Evolutionary conservation across 2,329 filamentous ascomycete genomes (phyloP).

Genomic region (Nigrograna mackinnonii): DNA sequence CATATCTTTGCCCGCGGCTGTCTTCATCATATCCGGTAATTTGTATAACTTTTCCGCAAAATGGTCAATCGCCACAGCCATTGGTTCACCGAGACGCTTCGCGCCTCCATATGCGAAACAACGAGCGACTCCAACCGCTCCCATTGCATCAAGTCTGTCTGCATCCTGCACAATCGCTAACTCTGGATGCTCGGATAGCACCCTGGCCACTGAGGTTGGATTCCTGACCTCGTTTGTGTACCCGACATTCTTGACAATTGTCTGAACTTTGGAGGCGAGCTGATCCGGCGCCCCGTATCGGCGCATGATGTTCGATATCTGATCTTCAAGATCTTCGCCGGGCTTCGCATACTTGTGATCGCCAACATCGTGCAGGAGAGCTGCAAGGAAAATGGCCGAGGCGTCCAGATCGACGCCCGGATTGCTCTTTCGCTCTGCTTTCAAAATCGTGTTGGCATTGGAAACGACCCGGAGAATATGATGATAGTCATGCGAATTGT

Average conservation of each 20-base stretch:
- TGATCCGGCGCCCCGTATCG: conserved; percentile 58
- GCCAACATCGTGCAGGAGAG: conserved; percentile 75
- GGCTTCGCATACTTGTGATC: conserved; percentile 75
- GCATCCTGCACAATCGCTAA: conserved; percentile 89
- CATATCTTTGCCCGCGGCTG: conserved; percentile 21
- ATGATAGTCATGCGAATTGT: conserved; percentile 85
- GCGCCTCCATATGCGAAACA: conserved; percentile 74
- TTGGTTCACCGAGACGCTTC: conserved; percentile 24
- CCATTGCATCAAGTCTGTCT: conserved; percentile 88
- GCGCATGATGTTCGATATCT: conserved; percentile 60
- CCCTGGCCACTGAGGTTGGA: conserved; percentile 59
- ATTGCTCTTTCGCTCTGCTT: conserved; percentile 47
- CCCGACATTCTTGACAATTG: conserved; percentile 75
- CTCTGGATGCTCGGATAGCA: conserved; percentile 72
- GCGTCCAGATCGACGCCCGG: conserved; percentile 49
- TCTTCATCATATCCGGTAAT: conserved; percentile 41
- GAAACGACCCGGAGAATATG: conserved; percentile 80
- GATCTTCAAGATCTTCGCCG: conserved; percentile 59
- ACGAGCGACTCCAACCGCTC: conserved; percentile 80
- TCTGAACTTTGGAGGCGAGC: conserved; percentile 70
- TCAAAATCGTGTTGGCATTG: conserved; percentile 70
- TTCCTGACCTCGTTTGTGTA: conserved; percentile 75
- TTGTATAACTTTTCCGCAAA: conserved; percentile 40
- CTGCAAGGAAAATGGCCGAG: conserved; percentile 67
- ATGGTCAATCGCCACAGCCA: conserved; percentile 35